phyloP scores from a whole-genome alignment of 139 green algal species.

The Dunaliella primolecta region DNA sequence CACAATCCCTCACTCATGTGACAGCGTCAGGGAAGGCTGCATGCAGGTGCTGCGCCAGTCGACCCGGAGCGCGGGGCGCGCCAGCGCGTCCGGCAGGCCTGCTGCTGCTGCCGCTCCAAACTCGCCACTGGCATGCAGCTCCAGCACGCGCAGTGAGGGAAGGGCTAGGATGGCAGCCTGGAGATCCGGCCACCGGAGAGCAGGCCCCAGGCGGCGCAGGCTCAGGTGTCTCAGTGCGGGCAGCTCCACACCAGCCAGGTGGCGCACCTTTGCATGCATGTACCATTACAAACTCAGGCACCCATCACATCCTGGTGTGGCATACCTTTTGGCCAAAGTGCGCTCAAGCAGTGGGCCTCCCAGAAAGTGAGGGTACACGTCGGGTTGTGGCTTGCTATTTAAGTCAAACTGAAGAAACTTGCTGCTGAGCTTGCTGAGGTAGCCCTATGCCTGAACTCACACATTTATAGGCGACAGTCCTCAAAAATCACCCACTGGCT shows the following conservation, averaged over 20 bases:
- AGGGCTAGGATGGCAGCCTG: constrained; percentile 6
- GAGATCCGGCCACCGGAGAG: constrained; percentile 8
- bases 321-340: too few species aligned
- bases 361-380: too few species aligned
- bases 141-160: not conserved
- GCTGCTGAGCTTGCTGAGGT: too few species aligned
- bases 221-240: not conserved
- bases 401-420: too few species aligned
- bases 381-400: too few species aligned
- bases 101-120: not conserved
- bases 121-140: constrained; percentile 2
- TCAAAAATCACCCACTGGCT: too few species aligned
- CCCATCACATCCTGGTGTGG: too few species aligned
- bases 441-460: too few species aligned
- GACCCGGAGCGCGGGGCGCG: not conserved
- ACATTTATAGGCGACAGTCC: too few species aligned
- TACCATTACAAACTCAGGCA: too few species aligned
- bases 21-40: not conserved
- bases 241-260: not conserved
- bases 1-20: not conserved
- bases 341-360: too few species aligned
- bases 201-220: constrained; percentile 1
- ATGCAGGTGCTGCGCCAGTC: constrained; percentile 4
- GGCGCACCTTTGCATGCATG: too few species aligned
- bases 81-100: not conserved